Evolutionary conservation across 2,329 filamentous ascomycete genomes (phyloP), one percentile per base, ranked within the genome.

Genomic region (Microascus cirrosus): DNA sequence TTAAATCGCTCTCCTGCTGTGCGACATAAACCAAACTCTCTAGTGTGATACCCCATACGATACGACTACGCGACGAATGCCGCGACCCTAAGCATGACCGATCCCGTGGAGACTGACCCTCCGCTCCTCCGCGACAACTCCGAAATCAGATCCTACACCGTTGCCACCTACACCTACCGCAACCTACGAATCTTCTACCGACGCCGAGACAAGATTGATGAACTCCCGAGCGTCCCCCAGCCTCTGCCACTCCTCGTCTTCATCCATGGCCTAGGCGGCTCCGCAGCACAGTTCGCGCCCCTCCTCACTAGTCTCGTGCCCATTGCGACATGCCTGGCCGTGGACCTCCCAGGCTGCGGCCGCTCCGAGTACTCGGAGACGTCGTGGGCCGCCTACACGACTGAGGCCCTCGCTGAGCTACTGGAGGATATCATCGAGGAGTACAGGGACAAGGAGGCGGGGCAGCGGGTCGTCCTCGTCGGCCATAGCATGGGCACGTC

Each of bases 251-350:
- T 99, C 11, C 74, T 97, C 3, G 91, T 97, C 51, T 96, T 95
- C 67, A 78, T 97, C 59, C 94, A 97, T 67, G 94, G 94, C 1
- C 79, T 97, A 11, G 94, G 93, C n/a, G 94, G 94, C 54, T 95
- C 90, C 0, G 81, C 91, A 25, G 87, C 90, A 12, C 94, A 97
- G 67, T 97, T 96, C 67, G 81, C 89, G 58, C 83, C 88, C 34
- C 74, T 97, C 5, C 74, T 97, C 18, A 87, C 84, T 22, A 94
- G 89, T 69, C 77, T 99, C 54, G 82, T 88, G 55, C 90, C 95
- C 67, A 76, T 91, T 54, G 90, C 89, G 13, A 86, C 91, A 54
- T 95, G 92, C 68, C 78, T 95, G 45, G 89, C 90, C 3, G 84
- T 97, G 61, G 94, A 99, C 68, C 77, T 96, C 3, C 93, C 94